Percentiles rank a stretch among this genome's conserved stretches.
Evolutionary conservation across 129 eudicot genomes (phyloP).

Genomic region (Lactuca sativa): DNA sequence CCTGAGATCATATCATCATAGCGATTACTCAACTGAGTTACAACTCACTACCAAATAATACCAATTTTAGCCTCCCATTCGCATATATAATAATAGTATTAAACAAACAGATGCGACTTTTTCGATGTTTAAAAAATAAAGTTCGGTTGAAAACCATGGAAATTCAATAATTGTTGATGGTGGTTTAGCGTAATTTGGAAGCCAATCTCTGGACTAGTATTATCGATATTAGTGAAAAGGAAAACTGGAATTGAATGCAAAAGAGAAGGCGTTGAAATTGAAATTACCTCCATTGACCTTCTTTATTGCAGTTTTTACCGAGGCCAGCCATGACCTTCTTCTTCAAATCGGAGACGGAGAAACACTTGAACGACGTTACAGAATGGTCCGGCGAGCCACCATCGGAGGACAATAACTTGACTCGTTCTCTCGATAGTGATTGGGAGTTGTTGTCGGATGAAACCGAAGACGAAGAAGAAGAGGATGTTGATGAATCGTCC

Average conservation of each 20-base stretch:
- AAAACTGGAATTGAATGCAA: background rate
- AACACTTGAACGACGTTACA: constrained; percentile 69
- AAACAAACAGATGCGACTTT: constrained; percentile 31
- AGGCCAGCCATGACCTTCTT: constrained; percentile 75
- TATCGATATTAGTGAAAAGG: constrained; percentile 9
- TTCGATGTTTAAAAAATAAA: background rate
- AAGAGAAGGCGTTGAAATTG: constrained; percentile 4
- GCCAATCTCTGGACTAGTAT: constrained; percentile 20
- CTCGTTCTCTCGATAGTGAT: constrained; percentile 53
- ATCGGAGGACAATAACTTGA: constrained; percentile 56
- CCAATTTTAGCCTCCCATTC: background rate
- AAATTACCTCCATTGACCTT: constrained; percentile 96
- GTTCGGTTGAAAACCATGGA: constrained; percentile 17
- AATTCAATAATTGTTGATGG: constrained; percentile 32
- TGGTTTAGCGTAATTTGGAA: constrained; percentile 47
- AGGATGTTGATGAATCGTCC: constrained; percentile 47
- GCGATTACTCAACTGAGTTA: constrained; percentile 25
- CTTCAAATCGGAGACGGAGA: constrained; percentile 95
- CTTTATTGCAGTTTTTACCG: constrained; percentile 54
- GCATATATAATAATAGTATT: constrained; percentile 1
- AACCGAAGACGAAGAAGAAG: constrained; percentile 42
- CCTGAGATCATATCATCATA: constrained; percentile 38
- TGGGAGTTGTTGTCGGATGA: constrained; percentile 67
- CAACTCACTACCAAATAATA: constrained; percentile 1
- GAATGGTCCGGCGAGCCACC: constrained; percentile 44